Evolutionary conservation across 2,329 filamentous ascomycete genomes (phyloP), one percentile per base, ranked within the genome.

Genomic region (Didymella segeticola): DNA sequence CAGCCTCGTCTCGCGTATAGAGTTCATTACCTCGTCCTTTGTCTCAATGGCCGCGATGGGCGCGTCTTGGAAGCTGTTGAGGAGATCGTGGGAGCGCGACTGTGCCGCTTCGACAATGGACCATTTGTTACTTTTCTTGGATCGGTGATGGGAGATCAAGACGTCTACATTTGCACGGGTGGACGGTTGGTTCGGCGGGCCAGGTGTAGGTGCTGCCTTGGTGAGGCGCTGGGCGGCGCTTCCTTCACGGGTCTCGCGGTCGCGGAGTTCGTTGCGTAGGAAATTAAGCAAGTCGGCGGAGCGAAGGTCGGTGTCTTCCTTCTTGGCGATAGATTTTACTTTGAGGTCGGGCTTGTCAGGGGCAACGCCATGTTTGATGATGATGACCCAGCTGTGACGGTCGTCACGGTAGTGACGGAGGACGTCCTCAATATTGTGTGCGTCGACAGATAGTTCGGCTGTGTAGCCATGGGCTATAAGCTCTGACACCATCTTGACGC

Each of bases 41-140:
- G 90, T 91, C 75, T 98, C 93, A 46, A 98, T 88, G 1, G 93
- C 93, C 9, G 90, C 85, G 53, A 97, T 90, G 0, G 92, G 91
- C 0, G 90, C 90, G 25, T 89, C 84, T 5, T 90, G 79, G 62
- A 91, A 91, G 4, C 84, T 84, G 26, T 88, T 84, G 11, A 91
- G 82, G 29, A 93, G 80, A 50, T 83, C 84, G 25, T 84, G 81
- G 25, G 80, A 81, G 26, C 78, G 78, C 5, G 80, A 69, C 47
- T 84, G 79, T n/a, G 83, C 83, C 61, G 93, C 89, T 71, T 96
- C 91, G 41, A 97, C 87, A 43, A 98, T 91, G 23, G 88, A 88
- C 68, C 87, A 87, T 47, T 93, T 87, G 75, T 96, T 97, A 59
- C 89, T 90, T 78, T 97, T 98, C 76, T 96, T 97, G 74, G 88